phyloP scores from a whole-genome alignment of 768 basidiomycete species.

The Agrocybe chaxingu region DNA sequence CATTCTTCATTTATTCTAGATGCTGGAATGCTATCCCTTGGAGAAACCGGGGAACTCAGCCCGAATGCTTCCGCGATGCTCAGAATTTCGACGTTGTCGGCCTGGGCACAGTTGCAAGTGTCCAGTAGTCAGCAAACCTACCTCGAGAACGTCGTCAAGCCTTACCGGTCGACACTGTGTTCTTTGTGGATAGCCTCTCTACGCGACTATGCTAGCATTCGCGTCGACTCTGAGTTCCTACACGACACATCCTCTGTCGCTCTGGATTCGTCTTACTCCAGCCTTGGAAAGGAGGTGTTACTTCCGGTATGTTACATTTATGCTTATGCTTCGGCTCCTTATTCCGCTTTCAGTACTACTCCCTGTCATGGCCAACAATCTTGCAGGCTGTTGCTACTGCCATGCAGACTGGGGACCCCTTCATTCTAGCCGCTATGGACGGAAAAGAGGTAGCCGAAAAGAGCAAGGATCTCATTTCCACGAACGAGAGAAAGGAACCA shows the following conservation, averaged over 20 bases:
- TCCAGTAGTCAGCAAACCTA: conserved; percentile 74
- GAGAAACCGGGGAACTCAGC: conserved; percentile 82
- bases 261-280: conserved; percentile 80
- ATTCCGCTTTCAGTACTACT: conserved; percentile 67
- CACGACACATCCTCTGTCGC: conserved; percentile 73
- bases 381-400: conserved; percentile 81
- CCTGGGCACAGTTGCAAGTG: conserved; percentile 92
- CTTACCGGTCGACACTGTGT: conserved; percentile 71
- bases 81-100: conserved; percentile 86
- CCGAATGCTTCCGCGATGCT: conserved; percentile 96
- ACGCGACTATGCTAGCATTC: conserved; percentile 88
- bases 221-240: conserved; percentile 83
- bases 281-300: conserved; percentile 85
- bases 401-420: conserved; percentile 67
- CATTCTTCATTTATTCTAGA: conserved; percentile 40
- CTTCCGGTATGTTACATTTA: conserved; percentile 65
- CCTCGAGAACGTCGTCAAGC: conserved; percentile 76
- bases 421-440: conserved; percentile 79
- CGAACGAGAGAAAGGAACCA: conserved; percentile 52
- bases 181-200: conserved; percentile 86
- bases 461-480: conserved; percentile 20
- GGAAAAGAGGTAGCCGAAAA: conserved; percentile 47
- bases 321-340: not conserved
- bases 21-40: conserved; percentile 79
- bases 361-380: conserved; percentile 76